Conservation (phyloP, 768 basidiomycete species). For the Pholiota conissans region DNA sequence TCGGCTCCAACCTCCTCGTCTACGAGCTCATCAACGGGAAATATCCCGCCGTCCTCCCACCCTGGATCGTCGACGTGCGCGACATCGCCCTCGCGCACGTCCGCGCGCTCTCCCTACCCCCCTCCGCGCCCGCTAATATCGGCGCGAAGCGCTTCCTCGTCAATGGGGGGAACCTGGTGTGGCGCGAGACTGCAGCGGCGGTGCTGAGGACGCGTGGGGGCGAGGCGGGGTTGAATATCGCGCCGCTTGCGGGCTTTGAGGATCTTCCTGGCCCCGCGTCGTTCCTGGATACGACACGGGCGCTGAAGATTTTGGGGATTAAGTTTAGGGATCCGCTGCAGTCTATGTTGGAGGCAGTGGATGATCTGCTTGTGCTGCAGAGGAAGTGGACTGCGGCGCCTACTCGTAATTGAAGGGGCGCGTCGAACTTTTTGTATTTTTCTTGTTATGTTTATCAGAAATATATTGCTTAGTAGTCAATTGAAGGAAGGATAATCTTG, state of each 20-base stretch:
- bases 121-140: constrained; percentile 4
- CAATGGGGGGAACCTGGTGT: constrained; percentile 24
- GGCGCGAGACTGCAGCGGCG: constrained; percentile 24
- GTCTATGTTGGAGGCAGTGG: neutral
- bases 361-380: neutral
- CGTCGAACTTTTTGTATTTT: no score
- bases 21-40: constrained; percentile 24
- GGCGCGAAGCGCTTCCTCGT: constrained; percentile 29
- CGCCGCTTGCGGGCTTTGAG: neutral
- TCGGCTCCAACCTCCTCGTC: constrained; percentile 28
- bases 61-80: constrained; percentile 31
- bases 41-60: constrained; percentile 10
- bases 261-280: neutral
- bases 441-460: no score
- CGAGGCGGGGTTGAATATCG: neutral
- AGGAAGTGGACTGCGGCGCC: neutral
- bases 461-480: no score
- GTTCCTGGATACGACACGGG: neutral
- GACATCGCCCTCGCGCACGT: constrained; percentile 32
- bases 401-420: neutral
- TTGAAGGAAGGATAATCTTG: no score
- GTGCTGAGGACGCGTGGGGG: constrained; percentile 19
- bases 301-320: neutral
- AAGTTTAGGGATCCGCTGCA: neutral
- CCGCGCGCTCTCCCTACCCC: constrained; percentile 24